phyloP scores from a whole-genome alignment of 306 rosid species.

The Cucumis hystrix region DNA sequence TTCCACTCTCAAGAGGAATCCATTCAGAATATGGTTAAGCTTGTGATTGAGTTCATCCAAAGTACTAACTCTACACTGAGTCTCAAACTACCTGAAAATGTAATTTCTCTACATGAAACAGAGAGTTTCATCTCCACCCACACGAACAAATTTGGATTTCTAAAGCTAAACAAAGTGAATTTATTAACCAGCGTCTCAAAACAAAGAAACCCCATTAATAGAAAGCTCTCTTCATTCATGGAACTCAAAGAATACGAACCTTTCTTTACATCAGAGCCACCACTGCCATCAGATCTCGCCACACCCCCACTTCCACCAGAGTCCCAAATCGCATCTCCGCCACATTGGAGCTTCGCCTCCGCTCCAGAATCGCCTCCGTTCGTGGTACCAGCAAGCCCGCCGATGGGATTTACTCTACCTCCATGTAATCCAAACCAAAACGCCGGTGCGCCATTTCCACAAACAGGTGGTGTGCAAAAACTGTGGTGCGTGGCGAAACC shows the following conservation, averaged over 20 bases:
- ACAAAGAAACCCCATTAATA: constrained; percentile 15
- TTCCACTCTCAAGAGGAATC: constrained; percentile 14
- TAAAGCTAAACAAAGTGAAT: constrained; percentile 22
- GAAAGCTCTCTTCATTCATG: constrained; percentile 42
- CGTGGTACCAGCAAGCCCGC: constrained; percentile 41
- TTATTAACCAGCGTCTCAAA: constrained; percentile 14
- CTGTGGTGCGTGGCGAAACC: constrained; percentile 98
- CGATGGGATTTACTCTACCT: constrained; percentile 32
- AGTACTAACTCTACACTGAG: constrained; percentile 46
- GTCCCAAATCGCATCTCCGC: constrained; percentile 21
- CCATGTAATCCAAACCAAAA: constrained; percentile 45
- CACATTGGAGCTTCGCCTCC: constrained; percentile 20
- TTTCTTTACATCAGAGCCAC: constrained; percentile 28
- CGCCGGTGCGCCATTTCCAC: constrained; percentile 39
- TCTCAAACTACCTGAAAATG: constrained; percentile 22
- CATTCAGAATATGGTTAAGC: constrained; percentile 17
- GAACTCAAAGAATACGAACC: constrained; percentile 20
- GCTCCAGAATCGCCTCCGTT: constrained; percentile 33
- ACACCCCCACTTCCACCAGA: constrained; percentile 35
- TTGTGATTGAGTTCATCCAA: constrained; percentile 35
- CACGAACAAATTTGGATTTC: constrained; percentile 39
- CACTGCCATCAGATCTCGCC: constrained; percentile 33
- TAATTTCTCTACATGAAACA: constrained; percentile 24
- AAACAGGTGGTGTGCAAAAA: constrained; percentile 24
- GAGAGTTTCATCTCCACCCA: constrained; percentile 31